Evolutionary conservation across 2,329 filamentous ascomycete genomes (phyloP), one percentile per base, ranked within the genome.

Genomic region (Sporothrix pseudoabietina): DNA sequence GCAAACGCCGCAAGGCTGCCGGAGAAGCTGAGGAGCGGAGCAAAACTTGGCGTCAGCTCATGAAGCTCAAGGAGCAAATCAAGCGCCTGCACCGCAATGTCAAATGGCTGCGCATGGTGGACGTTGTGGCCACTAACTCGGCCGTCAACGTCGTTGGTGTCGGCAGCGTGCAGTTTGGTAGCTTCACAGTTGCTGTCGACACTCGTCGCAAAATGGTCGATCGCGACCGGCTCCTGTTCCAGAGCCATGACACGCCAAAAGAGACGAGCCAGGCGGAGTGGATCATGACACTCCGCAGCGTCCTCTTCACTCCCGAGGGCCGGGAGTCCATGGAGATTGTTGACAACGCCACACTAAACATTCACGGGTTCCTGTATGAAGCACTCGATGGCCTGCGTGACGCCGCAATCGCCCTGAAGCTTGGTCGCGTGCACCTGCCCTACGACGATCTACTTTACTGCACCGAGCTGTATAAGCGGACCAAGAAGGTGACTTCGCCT

Each of bases 191-290:
- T 74, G 92, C 93, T 5, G 92, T 99, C 71, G 95, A 99, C 80
- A 98, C 96, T 7, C 87, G 97, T 77, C 90, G 90, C 75, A 97
- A 97, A 82, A 95, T 94, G 82, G 93, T 97, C 41, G 94, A 98
- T 79, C 89, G 94, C 72, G 94, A 93, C 74, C 92, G 94, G 61
- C 91, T 97, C 78, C 97, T 97, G 82, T 91, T 94, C 77, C 93
- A 94, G 79, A 88, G 91, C 76, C 85, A 88, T 76, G 86, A 86
- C 59, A 85, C 86, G 35, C 81, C 81, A 44, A 82, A 81, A 16
- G 79, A 89, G 69, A 90, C 92, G 77, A 87, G 88, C 65, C 94
- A 96, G 54, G 95, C 94, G 1, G 97, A 99, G 84, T 99, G 97
- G 95, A 95, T 97, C 76, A 87, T 97, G 78, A 92, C 92, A 8